Conservation (phyloP, 352 stramenopile genomes). For the Globisporangium nunn region DNA sequence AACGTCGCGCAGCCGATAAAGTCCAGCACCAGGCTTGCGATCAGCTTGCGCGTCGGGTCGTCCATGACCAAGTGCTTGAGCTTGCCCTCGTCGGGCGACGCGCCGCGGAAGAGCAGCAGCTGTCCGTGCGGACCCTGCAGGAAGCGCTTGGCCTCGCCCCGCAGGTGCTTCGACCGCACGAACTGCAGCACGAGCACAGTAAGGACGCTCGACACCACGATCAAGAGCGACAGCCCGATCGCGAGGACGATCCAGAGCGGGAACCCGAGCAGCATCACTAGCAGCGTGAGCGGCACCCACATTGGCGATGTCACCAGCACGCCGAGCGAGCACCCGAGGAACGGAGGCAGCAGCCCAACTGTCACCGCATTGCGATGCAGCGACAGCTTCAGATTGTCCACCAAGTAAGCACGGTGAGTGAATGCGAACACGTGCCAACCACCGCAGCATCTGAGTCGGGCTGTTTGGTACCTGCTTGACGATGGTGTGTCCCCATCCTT, state of each 20-base stretch:
- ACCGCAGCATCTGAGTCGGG: constrained; percentile 30
- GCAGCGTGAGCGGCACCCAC: constrained; percentile 48
- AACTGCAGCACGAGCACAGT: constrained; percentile 41
- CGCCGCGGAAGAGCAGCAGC: constrained; percentile 50
- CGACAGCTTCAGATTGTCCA: constrained; percentile 22
- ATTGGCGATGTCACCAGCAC: constrained; percentile 40
- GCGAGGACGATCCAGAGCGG: constrained; percentile 52
- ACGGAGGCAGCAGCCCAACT: constrained; percentile 35
- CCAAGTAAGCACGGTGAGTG: too few species aligned
- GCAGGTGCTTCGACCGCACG: constrained; percentile 39
- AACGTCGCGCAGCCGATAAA: constrained; percentile 86
- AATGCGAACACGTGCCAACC: too few species aligned
- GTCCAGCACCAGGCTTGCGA: constrained; percentile 83
- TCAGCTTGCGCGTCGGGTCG: constrained; percentile 51
- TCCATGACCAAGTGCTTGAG: constrained; percentile 30
- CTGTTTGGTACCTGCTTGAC: constrained; percentile 26
- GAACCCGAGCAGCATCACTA: constrained; percentile 50
- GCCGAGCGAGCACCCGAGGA: constrained; percentile 36
- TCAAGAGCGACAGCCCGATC: constrained; percentile 32
- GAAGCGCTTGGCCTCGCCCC: constrained; percentile 33
- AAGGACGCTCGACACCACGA: constrained; percentile 41
- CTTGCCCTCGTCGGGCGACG: constrained; percentile 11
- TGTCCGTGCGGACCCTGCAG: constrained; percentile 48
- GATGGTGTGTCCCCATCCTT: constrained; percentile 26
- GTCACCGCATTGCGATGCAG: constrained; percentile 54